Base-by-base conservation (phyloP, 2,329 filamentous ascomycete species). In the Orbilia quercus region DNA sequence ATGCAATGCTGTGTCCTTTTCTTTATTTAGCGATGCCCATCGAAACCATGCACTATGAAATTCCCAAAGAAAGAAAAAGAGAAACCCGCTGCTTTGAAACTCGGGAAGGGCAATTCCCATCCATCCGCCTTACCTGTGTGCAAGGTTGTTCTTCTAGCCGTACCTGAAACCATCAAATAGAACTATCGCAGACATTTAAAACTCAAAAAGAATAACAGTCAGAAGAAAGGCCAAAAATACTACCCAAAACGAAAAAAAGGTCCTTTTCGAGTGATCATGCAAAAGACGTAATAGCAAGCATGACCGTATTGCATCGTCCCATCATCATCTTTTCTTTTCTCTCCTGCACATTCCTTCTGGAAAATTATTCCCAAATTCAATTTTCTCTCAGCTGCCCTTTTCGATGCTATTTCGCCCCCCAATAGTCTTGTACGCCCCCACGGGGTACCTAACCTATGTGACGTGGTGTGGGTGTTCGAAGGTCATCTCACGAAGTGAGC, bases 141-240 rank as follows among this genome's bases (percentile, higher is more conserved):
- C 63, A 67, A 59, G 51, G 38, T 36, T 53, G 63, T 40, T 28
- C 50, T 9, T 69, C 64, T 48, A 73, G 69, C 69, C 69, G 69
- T 73, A 73, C 69, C 69, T 73, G 69, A 65, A 65, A 66, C 54
- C 38, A 31, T 31, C 64, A 48, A 69, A 69, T 65, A 59, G 66
- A 64, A n/a, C n/a, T n/a, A n/a, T 47, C 58, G 51, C 53, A 59
- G 34, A 64, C 31, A 9, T 67, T 67, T 67, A 67, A 67, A 67
- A 67, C 53, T 59, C 53, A 51, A 59, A 58, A 20, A 42, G 48
- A n/a, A n/a, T n/a, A n/a, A n/a, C n/a, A n/a, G n/a, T n/a, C n/a
- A n/a, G n/a, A n/a, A n/a, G n/a, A 54, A 28, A 50, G 23, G 51
- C 50, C 64, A 62, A 60, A 69, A 69, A 69, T 69, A 60, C 45